Percentiles rank a stretch among this genome's conserved stretches.
Conservation (phyloP, 306 rosid species). For the Glycyrrhiza uralensis region DNA sequence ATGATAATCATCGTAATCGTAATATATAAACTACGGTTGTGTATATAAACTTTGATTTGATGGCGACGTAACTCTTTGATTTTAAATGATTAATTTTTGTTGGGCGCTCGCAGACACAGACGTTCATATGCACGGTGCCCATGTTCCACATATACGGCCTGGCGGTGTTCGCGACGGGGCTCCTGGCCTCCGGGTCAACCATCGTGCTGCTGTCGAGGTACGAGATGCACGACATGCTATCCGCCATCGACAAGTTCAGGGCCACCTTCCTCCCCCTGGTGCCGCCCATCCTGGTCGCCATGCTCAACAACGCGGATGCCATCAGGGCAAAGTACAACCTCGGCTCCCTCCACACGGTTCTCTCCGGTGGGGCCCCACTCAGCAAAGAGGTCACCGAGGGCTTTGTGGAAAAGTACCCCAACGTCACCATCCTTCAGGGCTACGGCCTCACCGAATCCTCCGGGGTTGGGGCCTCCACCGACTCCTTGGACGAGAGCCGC, state of each 20-base stretch:
- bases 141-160: slow-evolving; percentile 95
- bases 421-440: slow-evolving; percentile 67
- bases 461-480: slow-evolving; percentile 80
- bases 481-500: slow-evolving; percentile 80
- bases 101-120: no score
- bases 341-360: slow-evolving; percentile 49
- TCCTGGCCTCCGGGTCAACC: slow-evolving; percentile 64
- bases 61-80: no score
- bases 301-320: slow-evolving; percentile 57
- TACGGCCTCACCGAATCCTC: slow-evolving; percentile 86
- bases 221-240: slow-evolving; percentile 78
- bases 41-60: no score
- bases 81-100: no score
- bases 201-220: slow-evolving; percentile 68
- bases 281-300: slow-evolving; percentile 80
- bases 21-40: no score
- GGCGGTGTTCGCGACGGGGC: slow-evolving; percentile 58
- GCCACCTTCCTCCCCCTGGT: slow-evolving; percentile 74
- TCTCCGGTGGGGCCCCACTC: slow-evolving; percentile 88
- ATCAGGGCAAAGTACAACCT: slow-evolving; percentile 64
- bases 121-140: slow-evolving; percentile 79
- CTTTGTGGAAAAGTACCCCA: slow-evolving; percentile 58
- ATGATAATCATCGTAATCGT: no score
- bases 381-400: slow-evolving; percentile 87
- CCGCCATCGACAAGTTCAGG: slow-evolving; percentile 44